Evolutionary conservation across 192 early-diverging fungal genomes (phyloP), one percentile per base, ranked within the genome.

Genomic region (Podila horticola): DNA sequence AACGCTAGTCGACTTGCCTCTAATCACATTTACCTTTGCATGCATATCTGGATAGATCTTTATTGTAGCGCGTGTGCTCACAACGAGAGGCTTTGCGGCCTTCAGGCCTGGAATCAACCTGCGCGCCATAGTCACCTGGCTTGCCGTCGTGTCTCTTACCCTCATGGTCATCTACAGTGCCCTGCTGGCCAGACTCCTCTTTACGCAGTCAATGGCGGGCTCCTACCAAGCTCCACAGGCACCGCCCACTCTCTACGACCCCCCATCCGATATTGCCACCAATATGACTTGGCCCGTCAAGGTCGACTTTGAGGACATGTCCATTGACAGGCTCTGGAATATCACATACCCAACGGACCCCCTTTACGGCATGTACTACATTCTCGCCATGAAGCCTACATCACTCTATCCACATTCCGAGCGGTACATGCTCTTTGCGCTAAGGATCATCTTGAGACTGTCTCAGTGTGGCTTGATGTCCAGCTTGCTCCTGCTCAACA

Each of bases 91-190:
- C 22, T 81, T 81, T 55, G 77, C 77, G 1, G 65, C 77, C 2
- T 48, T 81, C 5, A 81, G 64, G 55, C 77, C 77, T 51, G 77
- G 77, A 29, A 73, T 81, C 62, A 81, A 81, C 48, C 68, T 71
- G 10, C 49, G 77, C 57, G 64, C 77, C 4, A 69, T 81, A 30
- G 77, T 73, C 12, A 81, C 77, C 15, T 81, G 77, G 77, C 71
- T 81, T 26, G 62, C 77, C 0, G 67, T 71, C 48, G 22, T 59
- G 13, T 81, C 77, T 0, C 29, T 81, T 22, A 45, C 77, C 5
- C 61, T 81, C 5, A 22, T 73, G 31, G 63, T 67, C 29, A 26
- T 81, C 58, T 81, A 81, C 65, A 81, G 62, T 50, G 57, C 62
- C 61, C 13, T 81, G 62, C 22, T 73, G 0, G 77, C 77, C 10